Evolutionary conservation across 306 rosid genomes (phyloP), one percentile per base, ranked within the genome.

Genomic region (Carpinus fangiana): DNA sequence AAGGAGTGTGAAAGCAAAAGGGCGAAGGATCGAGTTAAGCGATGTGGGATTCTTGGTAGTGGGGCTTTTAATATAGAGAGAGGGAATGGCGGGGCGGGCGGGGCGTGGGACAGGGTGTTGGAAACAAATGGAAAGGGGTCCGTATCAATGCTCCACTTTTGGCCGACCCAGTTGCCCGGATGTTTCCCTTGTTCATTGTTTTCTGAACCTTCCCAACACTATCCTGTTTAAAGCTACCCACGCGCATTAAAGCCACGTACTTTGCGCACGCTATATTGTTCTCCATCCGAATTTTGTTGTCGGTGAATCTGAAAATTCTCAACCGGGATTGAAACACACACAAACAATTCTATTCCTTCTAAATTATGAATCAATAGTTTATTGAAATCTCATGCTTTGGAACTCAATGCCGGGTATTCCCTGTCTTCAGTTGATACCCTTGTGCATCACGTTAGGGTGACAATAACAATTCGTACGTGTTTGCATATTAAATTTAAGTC

Each of bases 91-190:
- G 10, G 76, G 9, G 67, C 76, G 83, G 78, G 36, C 28, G 66
- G 67, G 85, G 84, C 10, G 50, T 17, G 89, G 81, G 91, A 84
- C 91, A 88, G 34, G 72, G 76, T 81, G 91, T 82, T 81, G 90
- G 96, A 72, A 64, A 84, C 79, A 82, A 64, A 8, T 69, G 76
- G 53, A 56, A 75, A 73, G 45, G 46, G 75, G 97, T 92, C 92
- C 66, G 76, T 21, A 76, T 90, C 97, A 74, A 14, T 95, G 98
- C 72, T 48, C 0, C 23, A 68, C 81, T 86, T 89, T 90, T 59
- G 38, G 26, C 79, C 89, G 90, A 88, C 94, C 90, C 20, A 77
- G 1, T 53, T 81, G 74, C 76, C 70, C 79, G 73, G 80, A 71
- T 73, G 79, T 31, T 76, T 76, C 57, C 36, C 47, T 50, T 53